Base-by-base conservation (phyloP, 2,329 filamentous ascomycete genomes). In the Lojkania enalia region DNA sequence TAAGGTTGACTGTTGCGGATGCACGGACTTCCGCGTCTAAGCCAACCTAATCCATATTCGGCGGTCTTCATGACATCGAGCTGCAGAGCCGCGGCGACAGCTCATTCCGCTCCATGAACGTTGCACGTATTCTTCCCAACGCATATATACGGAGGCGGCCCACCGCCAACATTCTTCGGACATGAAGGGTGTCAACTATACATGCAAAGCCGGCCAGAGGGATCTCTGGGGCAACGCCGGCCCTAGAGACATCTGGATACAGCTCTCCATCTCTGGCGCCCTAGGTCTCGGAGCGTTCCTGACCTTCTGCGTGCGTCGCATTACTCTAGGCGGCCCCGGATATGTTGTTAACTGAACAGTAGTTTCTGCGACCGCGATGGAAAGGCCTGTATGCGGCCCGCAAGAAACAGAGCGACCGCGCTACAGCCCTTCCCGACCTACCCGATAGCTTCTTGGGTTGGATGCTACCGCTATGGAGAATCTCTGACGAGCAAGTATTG, bases 351-450 rank as follows among this genome's bases (percentile, higher is more conserved):
- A 73, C 46, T 14, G 23, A n/a, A 18, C 2, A 19, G 6, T 63
- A 94, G 88, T 75, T 90, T 36, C 76, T 99, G 19, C 86, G 94
- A 37, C 90, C 91, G 54, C 84, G 90, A 83, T 99, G 94, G 94
- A 87, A 88, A 37, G 80, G 85, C 16, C 80, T 99, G 1, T 99
- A 97, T 68, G 86, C 90, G 21, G 94, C 94, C 35, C 84, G 94
- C 46, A 94, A 91, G 72, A 85, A 85, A 60, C 85, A 87, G 52
- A 82, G 82, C 56, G 77, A 85, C 63, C 77, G 78, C n/a, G 80
- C 80, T 13, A 79, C 78, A 2, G 69, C 78, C 20, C 77, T 97
- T 15, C 95, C 94, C 5, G 79, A 86, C 23, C 80, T 99, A 7
- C 88, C 92, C 14, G 83, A 91, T 64, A 87, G 82, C 35, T 84